Evolutionary conservation across 495 filamentous ascomycete genomes (phyloP).

Genomic region (Baudoinia panamericana): DNA sequence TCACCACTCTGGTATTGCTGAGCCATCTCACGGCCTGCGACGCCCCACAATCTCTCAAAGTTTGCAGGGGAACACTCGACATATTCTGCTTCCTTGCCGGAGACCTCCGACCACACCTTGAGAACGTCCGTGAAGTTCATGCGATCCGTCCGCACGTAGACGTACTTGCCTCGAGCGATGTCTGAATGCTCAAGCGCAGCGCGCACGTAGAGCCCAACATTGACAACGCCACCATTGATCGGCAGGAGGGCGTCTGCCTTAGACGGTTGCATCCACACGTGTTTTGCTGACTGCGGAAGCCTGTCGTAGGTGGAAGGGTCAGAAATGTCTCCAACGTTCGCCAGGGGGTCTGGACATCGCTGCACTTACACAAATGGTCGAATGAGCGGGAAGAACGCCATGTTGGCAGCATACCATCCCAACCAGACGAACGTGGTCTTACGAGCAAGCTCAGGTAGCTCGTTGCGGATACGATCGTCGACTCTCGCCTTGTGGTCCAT

Average conservation of each 20-base stretch:
- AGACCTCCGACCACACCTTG: conserved; percentile 19
- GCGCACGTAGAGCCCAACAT: conserved; percentile 16
- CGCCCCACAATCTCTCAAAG: conserved; percentile 15
- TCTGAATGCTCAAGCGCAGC: conserved; percentile 10
- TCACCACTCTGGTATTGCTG: conserved; percentile 20
- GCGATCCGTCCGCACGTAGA: conserved; percentile 18
- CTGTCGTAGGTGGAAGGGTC: too few relatives aligned
- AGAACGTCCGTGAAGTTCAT: conserved; percentile 16
- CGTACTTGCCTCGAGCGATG: conserved; percentile 17
- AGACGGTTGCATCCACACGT: conserved; percentile 17
- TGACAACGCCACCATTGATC: conserved; percentile 14
- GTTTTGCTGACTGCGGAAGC: conserved; percentile 4
- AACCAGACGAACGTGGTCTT: conserved; percentile 28
- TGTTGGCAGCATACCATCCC: conserved; percentile 9
- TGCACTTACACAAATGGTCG: conserved; percentile 11
- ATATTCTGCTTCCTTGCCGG: conserved; percentile 20
- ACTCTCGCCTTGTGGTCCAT: conserved; percentile 25
- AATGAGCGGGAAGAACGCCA: conserved; percentile 2
- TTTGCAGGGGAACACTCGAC: conserved; percentile 6
- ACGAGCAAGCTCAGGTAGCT: conserved; percentile 17
- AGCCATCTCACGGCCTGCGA: conserved; percentile 18
- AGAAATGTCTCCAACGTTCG: too few relatives aligned
- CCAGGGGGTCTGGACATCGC: too few relatives aligned
- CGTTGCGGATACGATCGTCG: conserved; percentile 21
- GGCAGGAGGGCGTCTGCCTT: conserved; percentile 16